phyloP scores from a whole-genome alignment of 352 stramenopile species.

The Pelagophyceae sp. region DNA sequence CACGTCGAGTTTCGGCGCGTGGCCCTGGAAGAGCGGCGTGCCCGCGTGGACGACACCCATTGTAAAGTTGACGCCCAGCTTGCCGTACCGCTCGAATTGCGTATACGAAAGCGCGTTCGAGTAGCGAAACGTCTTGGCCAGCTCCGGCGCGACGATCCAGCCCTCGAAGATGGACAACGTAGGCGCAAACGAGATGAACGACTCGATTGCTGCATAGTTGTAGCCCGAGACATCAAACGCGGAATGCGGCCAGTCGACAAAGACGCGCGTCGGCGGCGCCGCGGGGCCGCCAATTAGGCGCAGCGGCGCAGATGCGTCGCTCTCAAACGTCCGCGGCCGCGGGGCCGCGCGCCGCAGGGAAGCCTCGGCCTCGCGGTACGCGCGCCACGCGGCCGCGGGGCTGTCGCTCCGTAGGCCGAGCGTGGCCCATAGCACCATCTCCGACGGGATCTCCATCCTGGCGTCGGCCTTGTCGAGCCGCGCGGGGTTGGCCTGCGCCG shows the following conservation, averaged over 20 bases:
- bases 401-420: background rate
- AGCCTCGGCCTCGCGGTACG: background rate
- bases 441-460: no score
- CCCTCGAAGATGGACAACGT: background rate
- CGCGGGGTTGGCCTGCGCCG: no score
- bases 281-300: background rate
- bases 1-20: background rate
- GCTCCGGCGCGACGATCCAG: background rate
- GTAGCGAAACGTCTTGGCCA: background rate
- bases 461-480: no score
- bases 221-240: background rate
- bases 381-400: background rate
- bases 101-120: background rate
- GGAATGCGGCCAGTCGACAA: background rate
- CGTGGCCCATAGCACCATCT: background rate
- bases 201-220: conserved; percentile 5
- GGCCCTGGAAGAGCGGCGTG: background rate
- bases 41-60: background rate
- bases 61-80: background rate
- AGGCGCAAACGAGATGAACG: background rate
- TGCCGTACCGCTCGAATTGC: conserved; percentile 11
- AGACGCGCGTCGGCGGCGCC: background rate
- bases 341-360: background rate
- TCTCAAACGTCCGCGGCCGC: background rate
- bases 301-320: background rate